Evolutionary conservation across 108 stramenopile genomes (phyloP), one percentile per base, ranked within the genome.

Genomic region (Bacterosira constricta): DNA sequence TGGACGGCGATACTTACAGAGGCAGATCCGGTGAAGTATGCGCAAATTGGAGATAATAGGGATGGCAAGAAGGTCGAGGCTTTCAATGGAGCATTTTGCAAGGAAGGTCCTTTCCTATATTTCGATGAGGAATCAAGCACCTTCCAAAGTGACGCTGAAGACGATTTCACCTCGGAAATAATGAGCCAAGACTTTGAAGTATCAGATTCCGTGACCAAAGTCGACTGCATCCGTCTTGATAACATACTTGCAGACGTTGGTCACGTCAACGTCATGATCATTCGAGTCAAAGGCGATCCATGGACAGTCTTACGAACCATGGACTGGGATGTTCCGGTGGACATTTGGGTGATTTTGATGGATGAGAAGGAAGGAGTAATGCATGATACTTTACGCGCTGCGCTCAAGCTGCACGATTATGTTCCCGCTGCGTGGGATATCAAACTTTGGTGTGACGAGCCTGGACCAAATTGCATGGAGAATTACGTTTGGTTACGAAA

Each of bases 401-500:
- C 74, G 5, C 55, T 83, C 20, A 68, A 58, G 42, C 32, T 65
- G n/a, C 75, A 84, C 47, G 75, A 77, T 29, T 84, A 84, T 66
- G 71, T 81, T 1, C 80, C 71, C 37, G 83, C 83, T 13, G 71
- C 77, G 34, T 84, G 83, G 83, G 83, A 84, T 59, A 74, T 84
- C 31, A 81, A 78, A 35, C 67, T 80, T 1, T 84, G 83, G 83
- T 84, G 83, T 52, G 71, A 67, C n/a, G 63, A 70, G 35, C 75
- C 73, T 8, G 39, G 38, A 12, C n/a, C n/a, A n/a, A 47, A 66
- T 35, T 84, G 83, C 38, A 63, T 79, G 73, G 51, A 68, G 32
- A 84, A 84, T 63, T 80, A 84, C 63, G 83, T 84, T 13, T 84
- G 74, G 79, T 50, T 84, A 29, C 64, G 71, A 17, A 81, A 84